Conservation (phyloP, 768 basidiomycete species). For the Amanita phalloides region DNA sequence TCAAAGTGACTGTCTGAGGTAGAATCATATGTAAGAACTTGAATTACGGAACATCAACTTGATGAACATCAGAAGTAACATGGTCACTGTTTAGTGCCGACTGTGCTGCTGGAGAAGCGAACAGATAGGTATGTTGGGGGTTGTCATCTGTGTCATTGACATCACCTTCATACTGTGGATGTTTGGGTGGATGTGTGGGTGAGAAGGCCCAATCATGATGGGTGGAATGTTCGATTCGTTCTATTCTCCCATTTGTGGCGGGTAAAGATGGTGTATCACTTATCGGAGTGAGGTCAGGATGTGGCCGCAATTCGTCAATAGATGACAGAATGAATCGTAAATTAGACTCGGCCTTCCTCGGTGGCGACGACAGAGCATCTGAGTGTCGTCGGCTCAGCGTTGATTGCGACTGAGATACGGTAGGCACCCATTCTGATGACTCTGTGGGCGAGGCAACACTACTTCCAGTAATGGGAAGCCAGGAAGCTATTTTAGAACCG, state of each 20-base stretch:
- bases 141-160: conserved; percentile 6
- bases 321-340: conserved; percentile 63
- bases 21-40: not conserved
- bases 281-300: conserved; percentile 12
- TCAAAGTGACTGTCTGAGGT: not conserved
- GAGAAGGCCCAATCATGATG: conserved; percentile 29
- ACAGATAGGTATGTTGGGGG: not conserved
- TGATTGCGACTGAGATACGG: conserved; percentile 35
- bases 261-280: conserved; percentile 8
- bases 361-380: conserved; percentile 25
- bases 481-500: conserved; percentile 27
- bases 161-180: conserved; percentile 19
- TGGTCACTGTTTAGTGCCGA: not conserved
- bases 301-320: conserved; percentile 50
- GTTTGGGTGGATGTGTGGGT: conserved; percentile 27
- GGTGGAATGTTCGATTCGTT: conserved; percentile 2
- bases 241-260: not conserved
- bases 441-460: conserved; percentile 38
- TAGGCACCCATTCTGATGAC: conserved; percentile 46
- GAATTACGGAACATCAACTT: not conserved
- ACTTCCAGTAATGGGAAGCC: conserved; percentile 37
- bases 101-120: not conserved
- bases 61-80: not conserved
- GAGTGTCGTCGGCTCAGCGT: conserved; percentile 38
- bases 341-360: conserved; percentile 52